phyloP scores from a whole-genome alignment of 2,329 filamentous ascomycete genomes.

The Monosporascus cannonballus region DNA sequence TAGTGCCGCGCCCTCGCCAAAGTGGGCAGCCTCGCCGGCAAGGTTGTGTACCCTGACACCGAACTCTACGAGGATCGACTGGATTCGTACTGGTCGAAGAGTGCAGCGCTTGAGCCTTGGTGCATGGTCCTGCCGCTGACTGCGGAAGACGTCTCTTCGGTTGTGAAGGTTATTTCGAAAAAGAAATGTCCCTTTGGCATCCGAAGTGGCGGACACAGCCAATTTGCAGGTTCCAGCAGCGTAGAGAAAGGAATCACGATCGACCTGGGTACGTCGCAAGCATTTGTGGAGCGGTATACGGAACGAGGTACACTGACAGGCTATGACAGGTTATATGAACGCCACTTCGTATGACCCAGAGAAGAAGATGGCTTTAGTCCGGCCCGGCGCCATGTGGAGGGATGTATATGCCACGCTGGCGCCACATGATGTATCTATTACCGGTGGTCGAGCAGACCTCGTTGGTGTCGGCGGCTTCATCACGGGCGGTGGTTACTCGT shows the following conservation, averaged over 20 bases:
- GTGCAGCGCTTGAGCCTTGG: constrained; percentile 28
- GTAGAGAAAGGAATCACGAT: constrained; percentile 19
- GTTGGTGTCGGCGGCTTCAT: constrained; percentile 24
- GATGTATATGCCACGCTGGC: constrained; percentile 17
- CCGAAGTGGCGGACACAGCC: constrained; percentile 21
- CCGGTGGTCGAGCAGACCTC: constrained; percentile 18
- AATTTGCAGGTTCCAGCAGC: constrained; percentile 17
- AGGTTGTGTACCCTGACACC: neutral
- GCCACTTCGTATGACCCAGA: constrained; percentile 22
- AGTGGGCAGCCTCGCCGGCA: neutral
- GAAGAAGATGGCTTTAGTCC: constrained; percentile 23
- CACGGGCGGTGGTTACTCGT: constrained; percentile 22
- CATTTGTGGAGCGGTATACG: neutral
- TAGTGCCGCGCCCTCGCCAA: neutral
- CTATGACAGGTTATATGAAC: constrained; percentile 21
- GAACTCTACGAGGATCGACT: constrained; percentile 5
- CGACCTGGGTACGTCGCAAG: constrained; percentile 13
- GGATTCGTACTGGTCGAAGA: constrained; percentile 30
- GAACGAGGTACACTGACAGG: neutral
- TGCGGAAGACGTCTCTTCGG: constrained; percentile 29
- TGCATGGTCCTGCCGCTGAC: constrained; percentile 30
- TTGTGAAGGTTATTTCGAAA: constrained; percentile 26
- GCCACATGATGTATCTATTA: constrained; percentile 18
- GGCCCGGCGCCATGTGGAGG: constrained; percentile 22
- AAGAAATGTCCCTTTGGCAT: constrained; percentile 15